phyloP scores from a whole-genome alignment of 2,329 filamentous ascomycete species.

The Cladorrhinum sp. region DNA sequence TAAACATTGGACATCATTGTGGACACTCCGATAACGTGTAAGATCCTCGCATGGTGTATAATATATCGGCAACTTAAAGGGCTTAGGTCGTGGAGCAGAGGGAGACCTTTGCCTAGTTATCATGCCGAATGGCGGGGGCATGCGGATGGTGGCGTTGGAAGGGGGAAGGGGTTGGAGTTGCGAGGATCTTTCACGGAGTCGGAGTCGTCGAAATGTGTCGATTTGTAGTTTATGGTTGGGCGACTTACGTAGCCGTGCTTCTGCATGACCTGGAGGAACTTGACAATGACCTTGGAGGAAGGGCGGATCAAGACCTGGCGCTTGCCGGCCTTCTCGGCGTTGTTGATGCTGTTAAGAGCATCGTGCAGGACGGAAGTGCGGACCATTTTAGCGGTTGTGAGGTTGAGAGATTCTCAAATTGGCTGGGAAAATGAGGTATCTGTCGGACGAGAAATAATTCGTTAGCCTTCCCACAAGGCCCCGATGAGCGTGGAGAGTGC shows the following conservation, averaged over 20 bases:
- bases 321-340: constrained; percentile 99
- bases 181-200: constrained; percentile 18
- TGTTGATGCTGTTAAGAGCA: constrained; percentile 99
- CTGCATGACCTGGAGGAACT: constrained; percentile 99
- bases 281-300: constrained; percentile 98
- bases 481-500: constrained; percentile 66
- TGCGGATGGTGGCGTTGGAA: constrained; percentile 18
- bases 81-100: constrained; percentile 73
- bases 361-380: constrained; percentile 99
- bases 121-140: constrained; percentile 69
- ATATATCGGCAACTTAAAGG: constrained; percentile 99
- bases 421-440: constrained; percentile 62
- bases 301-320: constrained; percentile 98
- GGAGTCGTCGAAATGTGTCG: not conserved
- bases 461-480: constrained; percentile 60
- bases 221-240: not conserved
- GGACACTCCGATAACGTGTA: constrained; percentile 85
- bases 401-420: constrained; percentile 76
- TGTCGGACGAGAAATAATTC: constrained; percentile 48
- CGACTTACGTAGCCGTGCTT: constrained; percentile 79
- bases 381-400: constrained; percentile 83
- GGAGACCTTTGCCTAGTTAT: constrained; percentile 99
- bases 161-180: constrained; percentile 11
- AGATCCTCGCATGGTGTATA: constrained; percentile 74
- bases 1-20: constrained; percentile 88